Evolutionary conservation across 352 stramenopile species (phyloP).

Genomic region (Plasmopara viticola): DNA sequence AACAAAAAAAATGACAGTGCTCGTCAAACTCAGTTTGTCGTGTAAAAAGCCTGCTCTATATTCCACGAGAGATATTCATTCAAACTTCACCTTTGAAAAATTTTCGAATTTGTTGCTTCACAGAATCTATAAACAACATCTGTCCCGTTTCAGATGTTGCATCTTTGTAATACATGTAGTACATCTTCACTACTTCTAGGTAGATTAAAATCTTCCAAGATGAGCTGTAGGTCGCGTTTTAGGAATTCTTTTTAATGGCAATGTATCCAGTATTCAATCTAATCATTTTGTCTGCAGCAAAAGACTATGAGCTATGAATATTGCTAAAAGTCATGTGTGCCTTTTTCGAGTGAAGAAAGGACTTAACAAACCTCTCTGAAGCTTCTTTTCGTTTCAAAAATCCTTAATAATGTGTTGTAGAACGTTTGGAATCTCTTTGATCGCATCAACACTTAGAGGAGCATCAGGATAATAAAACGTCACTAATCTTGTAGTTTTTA

Average conservation of each 20-base stretch:
- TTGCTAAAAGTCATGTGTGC: neutral
- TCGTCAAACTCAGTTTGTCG: too few relatives aligned
- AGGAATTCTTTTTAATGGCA: neutral
- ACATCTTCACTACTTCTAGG: neutral
- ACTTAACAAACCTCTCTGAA: neutral
- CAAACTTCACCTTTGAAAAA: neutral
- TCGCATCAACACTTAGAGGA: too few relatives aligned
- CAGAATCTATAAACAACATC: conserved; percentile 10
- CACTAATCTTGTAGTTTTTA: too few relatives aligned
- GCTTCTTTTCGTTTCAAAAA: neutral
- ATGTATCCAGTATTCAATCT: neutral
- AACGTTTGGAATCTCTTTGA: too few relatives aligned
- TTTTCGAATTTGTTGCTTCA: conserved; percentile 9
- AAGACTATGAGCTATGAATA: neutral
- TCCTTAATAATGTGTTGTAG: neutral
- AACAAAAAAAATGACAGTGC: too few relatives aligned
- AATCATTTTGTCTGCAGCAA: neutral
- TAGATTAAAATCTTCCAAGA: neutral
- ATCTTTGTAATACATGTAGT: conserved; percentile 3
- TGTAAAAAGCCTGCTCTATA: too few relatives aligned
- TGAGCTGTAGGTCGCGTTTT: neutral
- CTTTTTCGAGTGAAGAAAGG: neutral
- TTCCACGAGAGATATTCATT: too few relatives aligned
- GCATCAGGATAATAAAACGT: too few relatives aligned
- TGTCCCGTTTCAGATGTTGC: conserved; percentile 7